phyloP scores from a whole-genome alignment of 2,329 filamentous ascomycete species.

The Hypoxylon sp. region DNA sequence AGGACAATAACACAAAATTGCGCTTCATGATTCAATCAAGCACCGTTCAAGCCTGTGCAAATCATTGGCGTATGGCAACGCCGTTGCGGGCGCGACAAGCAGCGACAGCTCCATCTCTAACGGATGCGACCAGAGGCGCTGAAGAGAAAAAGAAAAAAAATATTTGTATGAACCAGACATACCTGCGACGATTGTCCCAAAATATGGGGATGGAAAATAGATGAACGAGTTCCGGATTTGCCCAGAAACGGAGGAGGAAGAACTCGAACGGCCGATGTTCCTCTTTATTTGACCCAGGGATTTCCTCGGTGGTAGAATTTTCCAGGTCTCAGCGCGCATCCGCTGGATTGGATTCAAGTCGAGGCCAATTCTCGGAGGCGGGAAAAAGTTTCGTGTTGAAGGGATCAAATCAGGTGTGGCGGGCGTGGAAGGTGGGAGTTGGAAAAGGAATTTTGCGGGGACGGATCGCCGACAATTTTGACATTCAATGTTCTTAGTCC shows the following conservation, averaged over 20 bases:
- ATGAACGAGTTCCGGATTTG: conserved; percentile 48
- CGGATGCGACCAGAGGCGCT: conserved; percentile 27
- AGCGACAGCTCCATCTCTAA: conserved; percentile 30
- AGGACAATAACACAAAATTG: conserved; percentile 13
- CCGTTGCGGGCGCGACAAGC: conserved; percentile 21
- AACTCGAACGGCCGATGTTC: conserved; percentile 49
- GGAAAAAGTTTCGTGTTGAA: conserved; percentile 48
- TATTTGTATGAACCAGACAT: conserved; percentile 30
- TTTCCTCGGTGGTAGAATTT: conserved; percentile 30
- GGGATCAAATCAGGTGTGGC: conserved; percentile 45
- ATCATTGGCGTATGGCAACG: conserved; percentile 28
- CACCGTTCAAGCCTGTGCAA: conserved; percentile 28
- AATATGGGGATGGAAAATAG: conserved; percentile 54
- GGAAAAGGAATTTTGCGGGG: conserved; percentile 54
- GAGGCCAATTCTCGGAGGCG: conserved; percentile 44
- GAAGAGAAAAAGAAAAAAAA: conserved; percentile 8
- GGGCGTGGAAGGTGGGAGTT: conserved; percentile 47
- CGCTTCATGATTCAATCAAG: conserved; percentile 16
- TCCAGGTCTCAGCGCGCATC: not conserved
- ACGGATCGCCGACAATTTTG: conserved; percentile 15
- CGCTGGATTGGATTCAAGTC: conserved; percentile 17
- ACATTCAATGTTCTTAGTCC: conserved; percentile 7
- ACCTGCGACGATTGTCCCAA: conserved; percentile 42
- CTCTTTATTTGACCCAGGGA: conserved; percentile 30
- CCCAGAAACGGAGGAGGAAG: conserved; percentile 52